Base-by-base conservation (phyloP, 352 stramenopile species). In the Aphanomyces invadans region DNA sequence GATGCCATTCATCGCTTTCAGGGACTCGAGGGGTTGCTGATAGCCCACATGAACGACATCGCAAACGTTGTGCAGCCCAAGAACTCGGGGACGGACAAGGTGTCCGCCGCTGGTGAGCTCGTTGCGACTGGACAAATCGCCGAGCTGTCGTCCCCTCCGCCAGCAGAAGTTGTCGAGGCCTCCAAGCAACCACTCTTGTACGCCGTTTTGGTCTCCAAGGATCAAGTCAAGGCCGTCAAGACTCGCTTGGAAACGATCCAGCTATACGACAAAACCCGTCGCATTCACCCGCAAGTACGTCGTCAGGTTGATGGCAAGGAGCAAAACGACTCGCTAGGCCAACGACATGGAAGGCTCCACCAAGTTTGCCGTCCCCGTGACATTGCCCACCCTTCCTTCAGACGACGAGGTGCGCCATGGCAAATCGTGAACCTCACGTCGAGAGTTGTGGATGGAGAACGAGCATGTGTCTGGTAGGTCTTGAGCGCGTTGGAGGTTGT, bases 241-340 rank as follows among this genome's bases (percentile, higher is more conserved):
- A 90, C 78, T 3, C 65, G 87, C 17, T 62, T 95, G 3, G 86
- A 95, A 62, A 70, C 70, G 4, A 42, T 60, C 2, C 62, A 74
- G 0, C 74, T 88, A 12, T 95, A 95, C 61, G 86, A 95, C 79
- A 92, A 91, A 67, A 74, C 79, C 4, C 83, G 86, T 5, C 83
- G 86, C 23, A 79, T 95, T 12, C 83, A 89, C 38, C 46, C 60
- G 33, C 38, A 11, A 5, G 60, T 67, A 67, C 25, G 10, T 44
- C 5, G 17, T 11, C 23, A 3, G n/a, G 2, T 32, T 36, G 5
- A 56, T 45, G 36, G 19, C 36, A 7, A 46, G 4, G 19, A 10
- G 21, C 32, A 31, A 21, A 51, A 25, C 2, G n/a, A n/a, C 4
- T 63, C n/a, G 46, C 7, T 61, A 63, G 55, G 25, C 19, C 9